phyloP scores from a whole-genome alignment of 2,329 filamentous ascomycete species.

The Phialophora tarda region DNA sequence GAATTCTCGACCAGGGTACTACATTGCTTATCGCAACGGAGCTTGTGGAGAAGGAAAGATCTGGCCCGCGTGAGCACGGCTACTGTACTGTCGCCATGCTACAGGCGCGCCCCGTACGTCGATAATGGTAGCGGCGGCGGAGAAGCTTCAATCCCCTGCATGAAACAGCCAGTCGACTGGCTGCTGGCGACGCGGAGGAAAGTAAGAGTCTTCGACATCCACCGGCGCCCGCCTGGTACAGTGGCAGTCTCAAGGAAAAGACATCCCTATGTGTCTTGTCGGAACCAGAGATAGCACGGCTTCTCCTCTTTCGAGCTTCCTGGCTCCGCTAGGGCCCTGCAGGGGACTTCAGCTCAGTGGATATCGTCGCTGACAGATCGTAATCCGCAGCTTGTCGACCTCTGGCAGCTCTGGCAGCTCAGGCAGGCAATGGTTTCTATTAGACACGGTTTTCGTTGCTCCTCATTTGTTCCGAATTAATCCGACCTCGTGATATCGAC shows the following conservation, averaged over 20 bases:
- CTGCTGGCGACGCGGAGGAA: not conserved
- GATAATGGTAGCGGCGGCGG: not conserved
- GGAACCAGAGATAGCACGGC: not conserved
- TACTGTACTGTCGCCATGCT: not conserved
- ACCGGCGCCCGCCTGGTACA: not conserved
- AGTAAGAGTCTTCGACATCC: not conserved
- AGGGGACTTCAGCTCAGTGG: constrained; percentile 1
- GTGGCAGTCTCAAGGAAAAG: not conserved
- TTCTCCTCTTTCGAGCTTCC: not conserved
- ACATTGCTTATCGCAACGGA: not conserved
- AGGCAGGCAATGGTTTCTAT: not conserved
- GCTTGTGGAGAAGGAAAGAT: not conserved
- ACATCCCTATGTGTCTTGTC: not conserved
- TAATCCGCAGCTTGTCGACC: not conserved
- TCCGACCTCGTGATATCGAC: constrained; percentile 5
- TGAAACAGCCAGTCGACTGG: no score
- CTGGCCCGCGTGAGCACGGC: not conserved
- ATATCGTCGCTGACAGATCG: not conserved
- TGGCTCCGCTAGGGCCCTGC: not conserved
- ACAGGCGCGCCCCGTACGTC: no score
- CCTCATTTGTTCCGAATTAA: not conserved
- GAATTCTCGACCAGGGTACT: not conserved
- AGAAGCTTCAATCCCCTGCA: not conserved
- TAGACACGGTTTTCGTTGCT: not conserved
- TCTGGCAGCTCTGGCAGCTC: not conserved